phyloP scores from a whole-genome alignment of 257 asterid genomes.

The Jacaranda mimosifolia region DNA sequence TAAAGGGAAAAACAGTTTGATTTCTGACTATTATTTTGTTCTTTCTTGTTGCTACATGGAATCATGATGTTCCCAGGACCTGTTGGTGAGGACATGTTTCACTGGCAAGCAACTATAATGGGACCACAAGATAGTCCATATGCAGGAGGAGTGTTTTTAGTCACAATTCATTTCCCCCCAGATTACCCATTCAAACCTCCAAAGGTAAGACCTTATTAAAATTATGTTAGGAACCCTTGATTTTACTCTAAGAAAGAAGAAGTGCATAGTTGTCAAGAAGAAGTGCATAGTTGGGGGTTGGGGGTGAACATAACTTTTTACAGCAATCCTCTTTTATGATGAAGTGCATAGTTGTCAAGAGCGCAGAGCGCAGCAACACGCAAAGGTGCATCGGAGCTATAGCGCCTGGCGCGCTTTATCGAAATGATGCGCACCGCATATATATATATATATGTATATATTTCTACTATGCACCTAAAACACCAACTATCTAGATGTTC shows the following conservation, averaged over 20 bases:
- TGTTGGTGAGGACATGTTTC: conserved; percentile 87
- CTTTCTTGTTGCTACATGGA: conserved; percentile 8
- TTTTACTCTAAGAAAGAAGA: conserved; percentile 2
- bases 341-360: no score
- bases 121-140: conserved; percentile 86
- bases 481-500: no score
- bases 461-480: no score
- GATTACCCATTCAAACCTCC: conserved; percentile 87
- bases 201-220: conserved; percentile 51
- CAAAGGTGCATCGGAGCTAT: no score
- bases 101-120: conserved; percentile 90
- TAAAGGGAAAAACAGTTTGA: not conserved
- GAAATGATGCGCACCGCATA: no score
- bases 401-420: no score
- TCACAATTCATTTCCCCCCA: conserved; percentile 80
- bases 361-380: no score
- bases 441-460: no score
- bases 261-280: no score
- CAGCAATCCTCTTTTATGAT: not conserved
- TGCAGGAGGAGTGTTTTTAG: conserved; percentile 79
- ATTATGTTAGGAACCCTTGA: not conserved
- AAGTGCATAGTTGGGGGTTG: not conserved
- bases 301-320: not conserved
- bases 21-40: not conserved
- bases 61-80: conserved; percentile 53